Evolutionary conservation across 345 rosid genomes (phyloP), one percentile per base, ranked within the genome.

Genomic region (Gossypium stocksii): DNA sequence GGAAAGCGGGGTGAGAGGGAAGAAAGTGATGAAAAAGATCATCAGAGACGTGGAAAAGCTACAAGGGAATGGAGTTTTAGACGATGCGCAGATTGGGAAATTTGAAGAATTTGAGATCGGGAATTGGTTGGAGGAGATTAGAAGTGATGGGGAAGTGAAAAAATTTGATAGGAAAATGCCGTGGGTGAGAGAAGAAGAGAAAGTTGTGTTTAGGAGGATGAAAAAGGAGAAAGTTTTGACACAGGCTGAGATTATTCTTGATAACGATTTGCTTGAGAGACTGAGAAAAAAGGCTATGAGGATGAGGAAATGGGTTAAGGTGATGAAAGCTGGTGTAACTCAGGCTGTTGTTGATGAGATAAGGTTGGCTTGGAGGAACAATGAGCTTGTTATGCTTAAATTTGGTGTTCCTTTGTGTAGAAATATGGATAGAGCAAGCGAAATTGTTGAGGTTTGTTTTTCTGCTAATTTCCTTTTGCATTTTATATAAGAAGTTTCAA

Each of bases 351-450:
- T 93, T 64, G 83, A 84, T 63, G 87, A 89, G 78, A 86, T 93
- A 76, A 80, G 76, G 72, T 73, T 48, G 64, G 72, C 74, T 44
- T 93, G 98, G 98, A 80, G 80, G 73, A 77, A 15, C 48, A 82
- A 77, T 67, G 94, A 89, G 82, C 90, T 93, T 71, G 93, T 82
- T 34, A 88, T 88, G 94, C 83, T 89, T 46, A 93, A 89, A 73
- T 91, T 93, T 75, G 86, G 85, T 66, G 73, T 88, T 52, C 98
- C 97, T 56, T 80, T 93, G 71, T 86, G 91, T 79, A 78, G 88
- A 7, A 93, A 91, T 81, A 93, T 93, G 98, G 90, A 89, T 17
- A 82, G 97, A 80, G 97, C 97, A 58, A 90, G 86, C 77, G 97
- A 91, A 79, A 89, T 91, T 79, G 23, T 86, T 7, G 93, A 93